phyloP scores from a whole-genome alignment of 352 stramenopile genomes.

The Thraustochytrium sp. region DNA sequence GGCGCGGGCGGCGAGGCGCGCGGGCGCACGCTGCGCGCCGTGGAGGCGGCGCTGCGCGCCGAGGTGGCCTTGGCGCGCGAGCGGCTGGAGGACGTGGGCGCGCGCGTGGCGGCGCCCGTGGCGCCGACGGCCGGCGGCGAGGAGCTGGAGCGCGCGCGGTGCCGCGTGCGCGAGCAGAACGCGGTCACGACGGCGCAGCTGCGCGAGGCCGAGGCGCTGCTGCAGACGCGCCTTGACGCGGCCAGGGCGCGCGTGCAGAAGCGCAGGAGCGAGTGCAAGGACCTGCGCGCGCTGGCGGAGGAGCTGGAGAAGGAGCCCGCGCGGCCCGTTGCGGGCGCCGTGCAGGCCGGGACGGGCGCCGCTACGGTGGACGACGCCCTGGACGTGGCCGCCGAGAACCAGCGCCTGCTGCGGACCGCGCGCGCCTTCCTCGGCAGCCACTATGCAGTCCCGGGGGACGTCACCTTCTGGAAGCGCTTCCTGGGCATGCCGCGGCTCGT shows the following conservation, averaged over 20 bases:
- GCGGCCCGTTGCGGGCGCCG: background rate
- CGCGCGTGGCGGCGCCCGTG: background rate
- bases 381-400: background rate
- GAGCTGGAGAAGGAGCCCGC: background rate
- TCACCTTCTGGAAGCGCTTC: constrained; percentile 6
- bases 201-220: background rate
- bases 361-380: background rate
- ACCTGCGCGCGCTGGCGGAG: background rate
- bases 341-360: background rate
- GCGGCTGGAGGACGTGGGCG: background rate
- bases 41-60: background rate
- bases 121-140: background rate
- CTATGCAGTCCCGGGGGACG: background rate
- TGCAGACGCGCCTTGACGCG: background rate
- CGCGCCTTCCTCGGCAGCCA: background rate
- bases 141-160: background rate
- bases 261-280: background rate
- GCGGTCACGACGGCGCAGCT: background rate
- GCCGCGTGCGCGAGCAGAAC: background rate
- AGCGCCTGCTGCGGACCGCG: background rate
- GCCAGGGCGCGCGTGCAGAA: background rate
- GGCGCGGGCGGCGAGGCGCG: background rate
- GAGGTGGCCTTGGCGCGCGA: background rate
- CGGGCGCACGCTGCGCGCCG: background rate
- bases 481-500: background rate